Base-by-base conservation (phyloP, 129 eudicot species). In the Logfia minima region DNA sequence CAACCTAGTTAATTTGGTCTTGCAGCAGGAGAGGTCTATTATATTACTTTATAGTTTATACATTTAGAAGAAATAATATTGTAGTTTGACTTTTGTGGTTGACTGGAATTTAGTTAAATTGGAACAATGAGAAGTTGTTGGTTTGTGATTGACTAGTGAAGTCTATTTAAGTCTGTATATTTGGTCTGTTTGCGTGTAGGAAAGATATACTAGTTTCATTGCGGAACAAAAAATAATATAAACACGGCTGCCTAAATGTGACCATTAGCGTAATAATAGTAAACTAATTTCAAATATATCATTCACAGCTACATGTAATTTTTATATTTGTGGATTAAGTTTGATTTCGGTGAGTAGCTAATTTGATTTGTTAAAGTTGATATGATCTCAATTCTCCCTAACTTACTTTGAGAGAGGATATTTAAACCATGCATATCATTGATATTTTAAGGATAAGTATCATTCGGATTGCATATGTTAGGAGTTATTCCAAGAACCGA, bases 121-220 rank as follows among this genome's bases (percentile, higher is more conserved):
- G 45, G 63, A 53, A 29, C 18, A 14, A 52, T 71, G 43, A 71
- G 6, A 8, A 58, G 63, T 48, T 14, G n/a, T 48, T 16, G 18
- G 55, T 48, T 45, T 48, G n/a, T 48, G 55, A 14, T 48, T 48
- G 55, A 48, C 18, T 48, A 13, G 1, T 48, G 26, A 56, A 58
- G 24, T 58, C 63, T 1, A 67, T n/a, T 67, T 67, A 67, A 23
- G 41, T 70, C 28, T 45, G 72, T 63, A 48, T n/a, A 76, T 66
- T 29, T 34, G 35, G 52, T 66, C 71, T 28, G 51, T 75, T 75
- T 66, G 80, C 21, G 31, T 65, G 21, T 28, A 64, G 22, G 72
- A 32, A 32, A 48, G 52, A 66, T 32, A 76, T 17, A 11, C 24
- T 77, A 32, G 66, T 77, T 22, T 35, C 68, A 26, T 23, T 37